Evolutionary conservation across 306 rosid species (phyloP).

Genomic region (Vigna nakashimae): DNA sequence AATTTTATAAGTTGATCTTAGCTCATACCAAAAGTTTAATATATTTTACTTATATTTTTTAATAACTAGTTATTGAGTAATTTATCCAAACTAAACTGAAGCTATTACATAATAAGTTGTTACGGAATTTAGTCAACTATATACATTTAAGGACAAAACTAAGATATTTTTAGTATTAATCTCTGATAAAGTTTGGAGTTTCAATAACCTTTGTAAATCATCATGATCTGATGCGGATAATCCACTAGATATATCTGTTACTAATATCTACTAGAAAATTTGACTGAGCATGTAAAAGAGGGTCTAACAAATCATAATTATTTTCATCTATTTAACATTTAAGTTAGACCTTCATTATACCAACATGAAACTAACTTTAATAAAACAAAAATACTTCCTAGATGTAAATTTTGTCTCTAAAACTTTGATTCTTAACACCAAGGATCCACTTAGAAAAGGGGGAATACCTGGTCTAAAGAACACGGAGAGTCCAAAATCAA

Average conservation of each 20-base stretch:
- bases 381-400: neutral
- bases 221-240: no score
- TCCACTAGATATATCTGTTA: no score
- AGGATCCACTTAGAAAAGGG: neutral
- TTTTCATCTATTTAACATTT: neutral
- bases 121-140: neutral
- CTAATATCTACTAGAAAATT: no score
- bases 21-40: neutral
- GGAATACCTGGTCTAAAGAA: slow-evolving; percentile 88
- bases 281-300: no score
- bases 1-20: neutral
- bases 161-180: neutral
- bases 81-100: neutral
- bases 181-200: neutral
- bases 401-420: neutral
- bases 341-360: no score
- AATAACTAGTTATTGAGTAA: neutral
- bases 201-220: neutral
- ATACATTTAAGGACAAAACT: neutral
- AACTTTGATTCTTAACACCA: neutral
- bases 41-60: neutral
- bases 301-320: no score
- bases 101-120: neutral
- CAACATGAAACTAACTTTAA: neutral
- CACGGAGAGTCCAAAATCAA: slow-evolving; percentile 92